A percentile compares a stretch with the other conserved stretches of the same genome.
phyloP scores from a whole-genome alignment of 148 eudicot species.

The Chenopodium suecicum region DNA sequence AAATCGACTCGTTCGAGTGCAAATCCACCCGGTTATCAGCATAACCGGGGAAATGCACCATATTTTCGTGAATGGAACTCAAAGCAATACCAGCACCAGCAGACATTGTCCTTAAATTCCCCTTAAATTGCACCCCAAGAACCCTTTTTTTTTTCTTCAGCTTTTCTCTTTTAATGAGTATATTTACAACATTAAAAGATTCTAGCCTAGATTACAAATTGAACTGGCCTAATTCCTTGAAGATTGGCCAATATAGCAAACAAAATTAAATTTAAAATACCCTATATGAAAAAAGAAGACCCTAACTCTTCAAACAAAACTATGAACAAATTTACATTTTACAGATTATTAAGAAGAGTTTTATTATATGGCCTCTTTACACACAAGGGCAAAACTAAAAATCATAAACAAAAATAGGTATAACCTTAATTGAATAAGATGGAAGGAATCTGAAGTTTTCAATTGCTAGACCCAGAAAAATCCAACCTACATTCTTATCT shows the following conservation, averaged over 20 bases:
- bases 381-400: not conserved
- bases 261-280: not conserved
- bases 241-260: not conserved
- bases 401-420: not conserved
- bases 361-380: not conserved
- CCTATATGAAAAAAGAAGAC: constrained; percentile 17
- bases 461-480: constrained; percentile 6
- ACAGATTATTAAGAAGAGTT: not conserved
- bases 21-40: constrained; percentile 38
- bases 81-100: constrained; percentile 61
- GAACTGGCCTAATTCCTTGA: constrained; percentile 16
- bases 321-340: constrained; percentile 13
- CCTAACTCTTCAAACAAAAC: constrained; percentile 13
- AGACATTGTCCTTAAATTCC: constrained; percentile 51
- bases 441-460: not conserved
- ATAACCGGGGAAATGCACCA: constrained; percentile 41
- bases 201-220: constrained; percentile 20
- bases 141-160: not conserved
- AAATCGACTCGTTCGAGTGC: constrained; percentile 53
- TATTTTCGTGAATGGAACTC: constrained; percentile 41
- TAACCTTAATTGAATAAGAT: not conserved
- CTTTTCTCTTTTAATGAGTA: not conserved
- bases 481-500: constrained; percentile 6
- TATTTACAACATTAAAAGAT: constrained; percentile 9
- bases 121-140: constrained; percentile 13